A percentile compares a stretch with the other conserved stretches of the same genome.
Conservation (phyloP, 768 basidiomycete species). For the Amanita exitialis region DNA sequence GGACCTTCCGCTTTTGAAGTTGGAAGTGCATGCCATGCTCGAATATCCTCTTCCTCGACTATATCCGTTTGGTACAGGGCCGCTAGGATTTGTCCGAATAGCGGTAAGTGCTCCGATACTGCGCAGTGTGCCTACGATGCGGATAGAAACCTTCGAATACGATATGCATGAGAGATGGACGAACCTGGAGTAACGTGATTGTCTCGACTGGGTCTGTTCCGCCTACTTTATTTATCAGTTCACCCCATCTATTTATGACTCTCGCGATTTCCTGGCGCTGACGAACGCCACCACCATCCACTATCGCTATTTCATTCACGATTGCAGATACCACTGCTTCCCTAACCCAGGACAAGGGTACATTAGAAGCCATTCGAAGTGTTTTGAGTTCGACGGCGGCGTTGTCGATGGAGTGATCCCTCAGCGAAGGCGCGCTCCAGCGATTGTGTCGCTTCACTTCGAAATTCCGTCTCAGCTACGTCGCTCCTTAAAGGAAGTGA, state of each 20-base stretch:
- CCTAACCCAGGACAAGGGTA: conserved; percentile 73
- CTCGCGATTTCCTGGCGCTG: conserved; percentile 58
- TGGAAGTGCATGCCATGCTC: conserved; percentile 68
- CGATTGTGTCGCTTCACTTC: conserved; percentile 67
- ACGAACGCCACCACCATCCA: conserved; percentile 40
- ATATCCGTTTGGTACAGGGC: conserved; percentile 89
- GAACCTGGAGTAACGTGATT: conserved; percentile 67
- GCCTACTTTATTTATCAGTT: conserved; percentile 70
- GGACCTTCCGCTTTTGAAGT: conserved; percentile 39
- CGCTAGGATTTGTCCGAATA: conserved; percentile 82
- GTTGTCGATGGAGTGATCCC: conserved; percentile 84
- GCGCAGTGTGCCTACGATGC: conserved; percentile 51
- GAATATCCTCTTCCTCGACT: conserved; percentile 82
- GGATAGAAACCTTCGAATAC: neutral
- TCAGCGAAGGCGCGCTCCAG: conserved; percentile 90
- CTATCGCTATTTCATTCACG: conserved; percentile 59
- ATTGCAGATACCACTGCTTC: conserved; percentile 85
- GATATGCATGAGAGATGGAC: conserved; percentile 8
- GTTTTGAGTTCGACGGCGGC: conserved; percentile 93
- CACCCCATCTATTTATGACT: conserved; percentile 74
- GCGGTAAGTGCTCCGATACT: conserved; percentile 44
- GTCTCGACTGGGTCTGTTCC: conserved; percentile 79
- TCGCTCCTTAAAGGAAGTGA: conserved; percentile 33
- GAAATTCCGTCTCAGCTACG: conserved; percentile 61
- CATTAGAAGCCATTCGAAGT: conserved; percentile 93